These are phyloP conservation scores for Phytophthora palmivora DNA, from an alignment of 352 stramenopile species.

Conservation along the genomic window DNA sequence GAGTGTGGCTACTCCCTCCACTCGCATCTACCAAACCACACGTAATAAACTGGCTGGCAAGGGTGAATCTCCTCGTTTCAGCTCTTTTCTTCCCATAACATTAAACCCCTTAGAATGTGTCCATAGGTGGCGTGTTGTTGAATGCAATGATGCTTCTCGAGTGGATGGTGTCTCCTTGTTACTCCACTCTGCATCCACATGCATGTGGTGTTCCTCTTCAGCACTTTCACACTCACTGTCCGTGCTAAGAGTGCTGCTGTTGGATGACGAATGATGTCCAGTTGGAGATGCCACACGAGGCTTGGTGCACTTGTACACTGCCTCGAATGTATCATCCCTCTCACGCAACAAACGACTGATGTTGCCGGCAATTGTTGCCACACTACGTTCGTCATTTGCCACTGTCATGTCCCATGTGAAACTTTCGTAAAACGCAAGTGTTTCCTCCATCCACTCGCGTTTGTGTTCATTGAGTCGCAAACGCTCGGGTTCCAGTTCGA, in stretches of 20 bases:
- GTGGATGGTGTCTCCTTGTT: background rate
- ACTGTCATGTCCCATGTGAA: constrained; percentile 85
- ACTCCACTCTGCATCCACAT: constrained; percentile 16
- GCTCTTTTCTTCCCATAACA: constrained; percentile 17
- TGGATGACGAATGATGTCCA: constrained; percentile 29
- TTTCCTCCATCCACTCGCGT: constrained; percentile 86
- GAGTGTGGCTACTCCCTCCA: constrained; percentile 7
- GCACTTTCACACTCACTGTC: constrained; percentile 79
- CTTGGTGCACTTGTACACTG: constrained; percentile 68
- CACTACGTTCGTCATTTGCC: constrained; percentile 64
- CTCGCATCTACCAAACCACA: constrained; percentile 11
- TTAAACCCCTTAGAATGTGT: constrained; percentile 17
- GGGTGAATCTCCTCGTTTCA: background rate
- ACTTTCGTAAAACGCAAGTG: constrained; percentile 77
- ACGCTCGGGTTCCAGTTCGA: constrained; percentile 77
- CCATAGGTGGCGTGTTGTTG: constrained; percentile 48
- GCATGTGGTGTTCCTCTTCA: constrained; percentile 37
- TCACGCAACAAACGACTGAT: constrained; percentile 57
- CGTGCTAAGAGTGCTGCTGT: constrained; percentile 64
- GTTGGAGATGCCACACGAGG: constrained; percentile 15
- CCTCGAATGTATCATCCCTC: constrained; percentile 70
- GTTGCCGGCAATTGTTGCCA: constrained; percentile 59
- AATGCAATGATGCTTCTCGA: constrained; percentile 74
- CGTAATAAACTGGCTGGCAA: constrained; percentile 15
- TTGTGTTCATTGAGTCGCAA: constrained; percentile 87